Conservation (phyloP, 2,329 filamentous ascomycete genomes). For the Neoscytalidium dimidiatum region DNA sequence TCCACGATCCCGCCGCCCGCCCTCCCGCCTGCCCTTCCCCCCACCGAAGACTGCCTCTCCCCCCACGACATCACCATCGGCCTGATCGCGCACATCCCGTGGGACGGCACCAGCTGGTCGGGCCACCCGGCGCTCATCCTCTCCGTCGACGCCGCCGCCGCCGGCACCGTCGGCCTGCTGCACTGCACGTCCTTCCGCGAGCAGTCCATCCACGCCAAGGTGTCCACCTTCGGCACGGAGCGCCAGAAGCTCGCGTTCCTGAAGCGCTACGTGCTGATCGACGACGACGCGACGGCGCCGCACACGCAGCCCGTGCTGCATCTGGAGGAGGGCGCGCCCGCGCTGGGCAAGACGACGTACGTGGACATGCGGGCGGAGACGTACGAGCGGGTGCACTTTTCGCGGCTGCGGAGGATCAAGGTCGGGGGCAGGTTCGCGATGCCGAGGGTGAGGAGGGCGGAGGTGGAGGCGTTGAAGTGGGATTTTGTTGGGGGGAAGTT, state of each 20-base stretch:
- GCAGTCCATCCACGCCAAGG: neutral
- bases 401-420: neutral
- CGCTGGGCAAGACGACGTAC: neutral
- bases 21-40: neutral
- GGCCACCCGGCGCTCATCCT: neutral
- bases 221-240: neutral
- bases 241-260: neutral
- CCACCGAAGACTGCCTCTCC: neutral
- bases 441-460: neutral
- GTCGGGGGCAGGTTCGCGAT: neutral
- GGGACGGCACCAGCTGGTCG: neutral
- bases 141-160: neutral
- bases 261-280: neutral
- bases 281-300: neutral
- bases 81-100: neutral
- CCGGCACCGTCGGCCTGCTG: neutral
- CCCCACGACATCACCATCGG: neutral
- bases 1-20: neutral
- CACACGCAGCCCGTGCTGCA: neutral
- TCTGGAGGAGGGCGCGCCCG: neutral
- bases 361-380: neutral
- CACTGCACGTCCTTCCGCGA: neutral
- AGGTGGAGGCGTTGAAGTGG: neutral
- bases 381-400: neutral
- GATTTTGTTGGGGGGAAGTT: neutral